Percentiles rank a stretch among this genome's conserved stretches.
phyloP scores from a whole-genome alignment of 768 basidiomycete species.

The Pleurotus ostreatus region DNA sequence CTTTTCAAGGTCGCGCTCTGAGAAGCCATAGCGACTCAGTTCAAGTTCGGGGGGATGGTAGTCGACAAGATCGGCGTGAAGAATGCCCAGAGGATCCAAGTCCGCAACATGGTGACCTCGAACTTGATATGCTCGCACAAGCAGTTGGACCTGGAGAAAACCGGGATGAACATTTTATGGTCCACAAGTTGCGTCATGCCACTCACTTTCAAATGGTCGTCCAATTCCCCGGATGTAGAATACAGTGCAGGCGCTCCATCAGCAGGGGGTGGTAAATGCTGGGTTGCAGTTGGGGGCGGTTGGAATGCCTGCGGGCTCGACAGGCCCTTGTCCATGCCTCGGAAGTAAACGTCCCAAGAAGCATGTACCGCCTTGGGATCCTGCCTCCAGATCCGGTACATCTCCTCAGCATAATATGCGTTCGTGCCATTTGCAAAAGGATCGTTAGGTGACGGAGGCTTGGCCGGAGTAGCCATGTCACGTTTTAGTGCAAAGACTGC shows the following conservation, averaged over 20 bases:
- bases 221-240: slow-evolving; percentile 70
- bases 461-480: slow-evolving; percentile 41
- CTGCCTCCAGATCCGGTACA: slow-evolving; percentile 90
- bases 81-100: slow-evolving; percentile 92
- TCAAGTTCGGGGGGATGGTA: slow-evolving; percentile 85
- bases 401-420: slow-evolving; percentile 93
- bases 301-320: slow-evolving; percentile 78
- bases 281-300: slow-evolving; percentile 54
- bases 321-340: slow-evolving; percentile 87
- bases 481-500: slow-evolving; percentile 18
- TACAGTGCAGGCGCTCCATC: slow-evolving; percentile 80
- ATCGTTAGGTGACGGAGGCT: slow-evolving; percentile 71
- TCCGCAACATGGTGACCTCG: slow-evolving; percentile 96
- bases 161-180: slow-evolving; percentile 1
- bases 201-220: slow-evolving; percentile 90
- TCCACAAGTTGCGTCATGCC: not conserved
- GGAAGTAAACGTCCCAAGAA: slow-evolving; percentile 94
- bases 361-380: slow-evolving; percentile 90
- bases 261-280: slow-evolving; percentile 61
- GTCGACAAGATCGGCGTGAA: slow-evolving; percentile 81
- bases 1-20: slow-evolving; percentile 90
- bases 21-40: slow-evolving; percentile 92
- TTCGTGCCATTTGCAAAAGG: slow-evolving; percentile 93
- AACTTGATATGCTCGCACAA: slow-evolving; percentile 98
- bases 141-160: slow-evolving; percentile 80